Percentiles rank a stretch among this genome's conserved stretches.
Conservation (phyloP, 75 land plant genomes). For the Picea glauca region DNA sequence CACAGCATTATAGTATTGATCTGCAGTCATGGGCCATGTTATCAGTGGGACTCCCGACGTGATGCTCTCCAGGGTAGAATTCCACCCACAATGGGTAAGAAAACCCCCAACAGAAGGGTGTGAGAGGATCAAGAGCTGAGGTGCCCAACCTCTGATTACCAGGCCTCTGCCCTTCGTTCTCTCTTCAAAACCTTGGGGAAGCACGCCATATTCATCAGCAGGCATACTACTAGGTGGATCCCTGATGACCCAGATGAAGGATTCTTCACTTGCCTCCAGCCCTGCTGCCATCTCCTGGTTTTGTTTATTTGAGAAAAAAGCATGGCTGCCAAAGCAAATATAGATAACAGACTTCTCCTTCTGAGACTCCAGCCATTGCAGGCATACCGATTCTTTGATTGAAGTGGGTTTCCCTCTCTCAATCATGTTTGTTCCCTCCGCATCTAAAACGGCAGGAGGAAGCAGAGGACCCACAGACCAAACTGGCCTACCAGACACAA, state of each 20-base stretch:
- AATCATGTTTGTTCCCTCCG: background rate
- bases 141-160: slow-evolving; percentile 4
- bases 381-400: slow-evolving; percentile 1
- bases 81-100: background rate
- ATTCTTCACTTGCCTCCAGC: slow-evolving; percentile 15
- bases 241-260: slow-evolving; percentile 9
- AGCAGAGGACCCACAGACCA: background rate
- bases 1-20: background rate
- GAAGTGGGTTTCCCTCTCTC: background rate
- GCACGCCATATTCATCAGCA: background rate
- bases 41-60: background rate
- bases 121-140: background rate
- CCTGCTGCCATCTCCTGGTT: slow-evolving; percentile 10
- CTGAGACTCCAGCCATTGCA: slow-evolving; percentile 16
- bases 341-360: slow-evolving; percentile 10
- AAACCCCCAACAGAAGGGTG: background rate
- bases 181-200: slow-evolving; percentile 8
- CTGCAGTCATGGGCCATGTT: background rate
- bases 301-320: slow-evolving; percentile 8
- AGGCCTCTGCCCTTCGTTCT: slow-evolving; percentile 16
- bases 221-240: background rate
- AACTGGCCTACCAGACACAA: background rate
- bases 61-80: background rate
- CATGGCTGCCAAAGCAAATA: slow-evolving; percentile 13
- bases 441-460: background rate